phyloP scores from a whole-genome alignment of 164 flowering plant genomes.

The Warburgia ugandensis region DNA sequence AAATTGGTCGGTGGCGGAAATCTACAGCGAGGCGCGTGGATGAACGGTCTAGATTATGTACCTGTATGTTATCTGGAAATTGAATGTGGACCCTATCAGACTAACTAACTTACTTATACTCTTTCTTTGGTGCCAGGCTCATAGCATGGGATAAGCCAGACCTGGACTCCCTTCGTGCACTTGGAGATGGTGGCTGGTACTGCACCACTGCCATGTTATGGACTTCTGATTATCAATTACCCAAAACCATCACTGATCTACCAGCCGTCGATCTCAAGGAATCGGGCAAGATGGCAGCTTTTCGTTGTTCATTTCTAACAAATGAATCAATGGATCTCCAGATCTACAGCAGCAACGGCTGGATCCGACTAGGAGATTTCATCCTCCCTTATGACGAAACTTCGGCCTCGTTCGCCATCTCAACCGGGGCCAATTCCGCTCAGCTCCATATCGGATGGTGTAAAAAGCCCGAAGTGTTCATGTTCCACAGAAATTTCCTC shows the following conservation, averaged over 20 bases:
- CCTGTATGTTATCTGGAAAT: too few species aligned
- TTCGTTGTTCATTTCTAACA: conserved; percentile 31
- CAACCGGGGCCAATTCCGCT: conserved; percentile 1
- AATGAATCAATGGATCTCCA: conserved; percentile 23
- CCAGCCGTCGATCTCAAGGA: conserved; percentile 23
- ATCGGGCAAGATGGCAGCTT: conserved; percentile 29
- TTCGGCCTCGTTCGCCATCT: conserved; percentile 11
- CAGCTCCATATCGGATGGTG: conserved; percentile 21
- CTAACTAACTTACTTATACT: too few species aligned
- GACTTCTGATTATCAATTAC: conserved; percentile 29
- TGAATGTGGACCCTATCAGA: too few species aligned
- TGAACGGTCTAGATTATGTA: too few species aligned
- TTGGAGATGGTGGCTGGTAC: conserved; percentile 47
- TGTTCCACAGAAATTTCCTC: conserved; percentile 26
- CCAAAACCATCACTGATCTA: conserved; percentile 28
- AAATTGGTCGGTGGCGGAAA: too few species aligned
- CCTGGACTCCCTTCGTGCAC: conserved; percentile 32
- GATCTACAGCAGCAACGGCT: conserved; percentile 19
- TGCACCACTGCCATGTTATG: conserved; percentile 37
- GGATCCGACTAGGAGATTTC: conserved; percentile 22
- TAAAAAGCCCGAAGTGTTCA: conserved; percentile 11
- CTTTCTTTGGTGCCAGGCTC: too few species aligned
- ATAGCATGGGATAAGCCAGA: conserved; percentile 35
- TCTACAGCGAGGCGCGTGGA: too few species aligned
- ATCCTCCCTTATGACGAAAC: conserved; percentile 24